Base-by-base conservation (phyloP, 2,329 filamentous ascomycete genomes). In the Nannizzia gypsea region DNA sequence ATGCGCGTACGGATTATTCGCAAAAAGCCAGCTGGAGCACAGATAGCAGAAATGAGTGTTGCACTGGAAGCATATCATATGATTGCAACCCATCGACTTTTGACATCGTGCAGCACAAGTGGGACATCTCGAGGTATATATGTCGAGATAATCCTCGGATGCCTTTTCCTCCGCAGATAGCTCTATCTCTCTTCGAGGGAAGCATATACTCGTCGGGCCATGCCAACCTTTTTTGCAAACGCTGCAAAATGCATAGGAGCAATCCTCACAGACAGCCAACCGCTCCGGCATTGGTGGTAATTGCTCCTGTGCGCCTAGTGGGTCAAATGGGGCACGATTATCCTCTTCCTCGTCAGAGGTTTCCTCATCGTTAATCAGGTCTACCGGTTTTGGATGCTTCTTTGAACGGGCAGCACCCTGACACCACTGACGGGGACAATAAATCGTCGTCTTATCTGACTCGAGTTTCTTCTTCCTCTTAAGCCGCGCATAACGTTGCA, bases 381-480 rank as follows among this genome's bases (percentile, higher is more conserved):
- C 85, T n/a, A 79, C 73, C 3, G 86, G 86, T 68, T 89, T 89
- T 61, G 80, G 85, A 72, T 88, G 84, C 66, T 81, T 84, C 69
- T 86, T 88, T 22, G 87, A 89, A 52, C 84, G 83, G 26, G 91
- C 91, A 2, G 91, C 89, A 4, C 90, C 91, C 72, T 93, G 89
- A 71, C 93, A 99, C 89, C 91, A 96, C 60, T 85, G 80, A 6
- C 93, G 83, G 0, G 93, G 93, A 68, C 93, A 99, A 71, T 95
- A 97, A 36, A 96, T 82, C 0, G 91, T 96, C 61, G 85, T 87
- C 68, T 91, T 95, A 73, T 97, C 91, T 0, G 89, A 86, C 72
- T 97, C 93, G 2, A 97, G 82, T 70, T 90, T 88, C 64, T 88
- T 89, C 76, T 97, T 97, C 68, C 95, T 89, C 75, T 93, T 96